phyloP scores from a whole-genome alignment of 2,329 filamentous ascomycete genomes.

The Trichoderma aggressivum region DNA sequence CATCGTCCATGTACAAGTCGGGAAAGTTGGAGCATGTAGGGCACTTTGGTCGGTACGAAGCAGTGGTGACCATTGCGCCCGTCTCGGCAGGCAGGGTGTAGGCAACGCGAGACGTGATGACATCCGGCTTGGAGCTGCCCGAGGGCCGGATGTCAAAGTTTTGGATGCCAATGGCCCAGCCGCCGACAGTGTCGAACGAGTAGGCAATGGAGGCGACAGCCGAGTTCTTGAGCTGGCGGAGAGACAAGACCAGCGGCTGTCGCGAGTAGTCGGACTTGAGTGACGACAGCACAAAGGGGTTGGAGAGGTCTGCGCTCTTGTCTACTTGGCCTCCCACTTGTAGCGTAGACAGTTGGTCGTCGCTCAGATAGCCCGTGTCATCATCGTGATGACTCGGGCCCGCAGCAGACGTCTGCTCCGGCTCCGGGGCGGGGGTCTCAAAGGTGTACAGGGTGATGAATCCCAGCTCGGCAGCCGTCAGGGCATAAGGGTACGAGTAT shows the following conservation, averaged over 20 bases:
- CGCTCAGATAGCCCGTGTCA: not conserved
- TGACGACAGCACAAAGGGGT: conserved; percentile 62
- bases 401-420: not conserved
- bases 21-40: conserved; percentile 9
- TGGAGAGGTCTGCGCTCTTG: conserved; percentile 19
- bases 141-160: conserved; percentile 64
- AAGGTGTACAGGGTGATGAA: conserved; percentile 75
- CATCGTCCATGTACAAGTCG: conserved; percentile 22
- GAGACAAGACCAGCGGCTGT: conserved; percentile 75
- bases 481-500: conserved; percentile 68
- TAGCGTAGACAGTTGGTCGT: not conserved
- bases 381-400: not conserved
- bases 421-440: conserved; percentile 25
- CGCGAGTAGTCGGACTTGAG: conserved; percentile 77
- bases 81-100: conserved; percentile 35
- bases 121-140: conserved; percentile 28
- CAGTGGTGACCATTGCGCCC: conserved; percentile 21
- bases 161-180: conserved; percentile 91
- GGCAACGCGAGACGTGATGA: conserved; percentile 37
- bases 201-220: conserved; percentile 85
- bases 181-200: conserved; percentile 71
- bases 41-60: conserved; percentile 16
- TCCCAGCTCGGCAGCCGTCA: conserved; percentile 74
- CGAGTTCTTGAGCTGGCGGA: conserved; percentile 62
- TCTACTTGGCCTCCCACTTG: not conserved